phyloP scores from a whole-genome alignment of 164 flowering plant genomes.

The Nymphaea thermarum region DNA sequence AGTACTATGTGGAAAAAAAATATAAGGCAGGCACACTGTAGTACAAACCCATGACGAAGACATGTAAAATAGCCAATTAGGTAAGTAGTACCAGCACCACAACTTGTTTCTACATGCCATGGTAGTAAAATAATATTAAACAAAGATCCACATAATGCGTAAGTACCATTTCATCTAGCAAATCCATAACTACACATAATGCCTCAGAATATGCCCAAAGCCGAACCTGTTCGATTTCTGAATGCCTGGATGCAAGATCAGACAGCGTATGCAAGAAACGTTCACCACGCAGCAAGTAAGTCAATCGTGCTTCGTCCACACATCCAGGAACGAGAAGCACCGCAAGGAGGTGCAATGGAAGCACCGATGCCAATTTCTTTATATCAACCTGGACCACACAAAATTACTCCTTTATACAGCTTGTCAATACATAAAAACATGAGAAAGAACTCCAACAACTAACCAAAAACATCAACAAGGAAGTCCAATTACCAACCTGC shows the following conservation, averaged over 20 bases:
- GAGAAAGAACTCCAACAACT: constrained; percentile 2
- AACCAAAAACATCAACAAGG: neutral
- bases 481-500: constrained; percentile 31
- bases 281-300: constrained; percentile 56
- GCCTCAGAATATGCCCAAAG: neutral
- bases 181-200: no score
- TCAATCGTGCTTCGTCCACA: constrained; percentile 39
- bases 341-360: constrained; percentile 82
- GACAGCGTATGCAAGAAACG: constrained; percentile 66
- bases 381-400: constrained; percentile 57
- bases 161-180: neutral
- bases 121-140: no score
- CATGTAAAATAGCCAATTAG: neutral
- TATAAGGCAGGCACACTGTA: neutral
- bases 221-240: constrained; percentile 79
- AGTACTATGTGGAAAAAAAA: no score
- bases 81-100: no score
- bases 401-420: constrained; percentile 1
- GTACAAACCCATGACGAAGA: neutral
- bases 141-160: neutral
- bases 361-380: constrained; percentile 59
- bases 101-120: no score
- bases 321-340: constrained; percentile 36
- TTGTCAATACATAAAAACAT: neutral
- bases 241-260: constrained; percentile 58